Evolutionary conservation across 2,329 filamentous ascomycete species (phyloP), one percentile per base, ranked within the genome.

Genomic region (Exophiala spinifera): DNA sequence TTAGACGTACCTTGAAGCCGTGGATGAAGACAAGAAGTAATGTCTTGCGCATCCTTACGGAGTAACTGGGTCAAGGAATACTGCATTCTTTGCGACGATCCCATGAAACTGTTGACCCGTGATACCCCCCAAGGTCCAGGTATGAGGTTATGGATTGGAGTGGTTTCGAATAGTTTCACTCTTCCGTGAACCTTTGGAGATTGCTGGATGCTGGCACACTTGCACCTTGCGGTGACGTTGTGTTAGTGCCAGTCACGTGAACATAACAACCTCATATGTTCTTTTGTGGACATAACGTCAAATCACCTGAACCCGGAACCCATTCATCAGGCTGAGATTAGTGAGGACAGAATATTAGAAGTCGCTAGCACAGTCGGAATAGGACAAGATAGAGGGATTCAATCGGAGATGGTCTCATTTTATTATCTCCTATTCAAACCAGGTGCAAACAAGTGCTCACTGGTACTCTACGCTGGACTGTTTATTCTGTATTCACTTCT

Each of bases 21-120:
- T 77, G 75, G 25, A 77, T 75, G 54, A 76, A 76, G 44, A 76
- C 74, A 39, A 77, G 64, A 44, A 77, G 65, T 37, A 77, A 63
- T 54, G 72, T 75, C 59, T 75, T 76, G 56, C 67, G 71, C 74
- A 76, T 76, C 52, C 56, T 70, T 59, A 51, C 58, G 33, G 56
- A 55, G 56, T 43, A 19, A 46, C 7, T 17, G 42, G 33, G 44
- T 15, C 23, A 25, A 53, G 20, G 14, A 42, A 51, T 39, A 33
- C 59, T 57, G 54, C 59, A 61, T 61, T 52, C 36, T 60, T 46
- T 31, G 50, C 21, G 21, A 20, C 43, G 20, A 14, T 19, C 19
- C 34, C 34, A 52, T 40, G 33, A 33, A 34, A n/a, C n/a, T 42
- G 8, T 10, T 31, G 28, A 11, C 10, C 28, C 28, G 49, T 46